Evolutionary conservation across 169 alveolate species (phyloP), one percentile per base, ranked within the genome.

Genomic region (Cryptosporidium ryanae): DNA sequence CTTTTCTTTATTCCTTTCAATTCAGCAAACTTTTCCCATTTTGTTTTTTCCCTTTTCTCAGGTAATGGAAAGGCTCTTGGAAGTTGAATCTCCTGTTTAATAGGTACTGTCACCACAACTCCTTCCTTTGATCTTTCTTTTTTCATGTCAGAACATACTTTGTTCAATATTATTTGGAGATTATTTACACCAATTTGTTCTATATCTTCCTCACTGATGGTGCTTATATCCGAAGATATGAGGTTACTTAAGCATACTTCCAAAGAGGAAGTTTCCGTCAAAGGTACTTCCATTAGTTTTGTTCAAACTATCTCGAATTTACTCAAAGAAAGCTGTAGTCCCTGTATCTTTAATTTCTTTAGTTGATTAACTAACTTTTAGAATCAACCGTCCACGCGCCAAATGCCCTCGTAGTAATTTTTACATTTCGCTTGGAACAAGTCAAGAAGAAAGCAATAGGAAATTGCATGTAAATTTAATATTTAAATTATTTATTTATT

Each of bases 11-110:
- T 68, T 2, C 96, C 96, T 87, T 90, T 91, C 57, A 90, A 91
- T 18, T 71, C 61, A 71, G 94, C 93, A 87, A 92, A 94, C 67
- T 93, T 94, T 64, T 94, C 97, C 97, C 97, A 94, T 83, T 91
- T 94, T 1, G 95, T 94, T 21, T 76, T 76, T 76, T 76, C 87
- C 23, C 61, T 76, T 23, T 59, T 76, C n/a, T 23, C 29, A n/a
- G 70, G 87, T 21, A 76, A 61, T 25, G 87, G 76, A 76, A 38
- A 76, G 4, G 71, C 87, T 61, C 87, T 76, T 17, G 87, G 87
- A 23, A 76, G 64, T 59, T 32, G 64, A 32, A 76, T 76, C 59
- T 38, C 38, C 17, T 76, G 87, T 27, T 54, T 76, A 34, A n/a
- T 76, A 1, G 87, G 87, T 15, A 76, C 44, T 18, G 23, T 48